Percentiles rank a stretch among this genome's conserved stretches.
These are phyloP conservation scores for Trichoderma endophyticum DNA, from an alignment of 2,329 filamentous ascomycete species.

Conservation along the genomic window DNA sequence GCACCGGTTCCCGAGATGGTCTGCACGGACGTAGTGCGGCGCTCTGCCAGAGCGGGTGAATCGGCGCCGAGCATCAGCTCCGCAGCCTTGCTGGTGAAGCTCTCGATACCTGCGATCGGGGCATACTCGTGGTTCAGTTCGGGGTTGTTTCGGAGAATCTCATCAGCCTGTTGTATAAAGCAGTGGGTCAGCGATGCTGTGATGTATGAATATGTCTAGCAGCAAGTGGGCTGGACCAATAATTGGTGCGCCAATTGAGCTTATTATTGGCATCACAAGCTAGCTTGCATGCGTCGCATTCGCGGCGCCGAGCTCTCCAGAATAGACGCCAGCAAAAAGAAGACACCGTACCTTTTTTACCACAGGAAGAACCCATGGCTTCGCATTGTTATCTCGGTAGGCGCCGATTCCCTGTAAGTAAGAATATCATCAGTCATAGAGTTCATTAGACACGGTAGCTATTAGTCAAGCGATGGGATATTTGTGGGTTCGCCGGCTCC, in stretches of 20 bases:
- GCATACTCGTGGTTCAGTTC: constrained; percentile 97
- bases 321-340: neutral
- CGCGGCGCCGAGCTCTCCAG: neutral
- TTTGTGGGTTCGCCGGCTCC: constrained; percentile 9
- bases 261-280: constrained; percentile 1
- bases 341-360: constrained; percentile 75
- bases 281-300: neutral
- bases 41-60: constrained; percentile 79
- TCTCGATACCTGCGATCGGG: constrained; percentile 82
- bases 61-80: constrained; percentile 81
- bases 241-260: constrained; percentile 8
- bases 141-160: constrained; percentile 82
- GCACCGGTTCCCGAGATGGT: constrained; percentile 97
- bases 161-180: constrained; percentile 66
- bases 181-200: constrained; percentile 14
- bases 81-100: constrained; percentile 85
- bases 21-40: constrained; percentile 78
- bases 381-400: constrained; percentile 91
- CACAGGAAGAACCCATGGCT: constrained; percentile 95
- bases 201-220: neutral
- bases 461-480: constrained; percentile 6
- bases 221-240: constrained; percentile 6
- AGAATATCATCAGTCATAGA: constrained; percentile 10
- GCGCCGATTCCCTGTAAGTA: constrained; percentile 69
- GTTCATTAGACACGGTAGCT: neutral